phyloP scores from a whole-genome alignment of 208 protist genomes.

The Naegleria fowleri region DNA sequence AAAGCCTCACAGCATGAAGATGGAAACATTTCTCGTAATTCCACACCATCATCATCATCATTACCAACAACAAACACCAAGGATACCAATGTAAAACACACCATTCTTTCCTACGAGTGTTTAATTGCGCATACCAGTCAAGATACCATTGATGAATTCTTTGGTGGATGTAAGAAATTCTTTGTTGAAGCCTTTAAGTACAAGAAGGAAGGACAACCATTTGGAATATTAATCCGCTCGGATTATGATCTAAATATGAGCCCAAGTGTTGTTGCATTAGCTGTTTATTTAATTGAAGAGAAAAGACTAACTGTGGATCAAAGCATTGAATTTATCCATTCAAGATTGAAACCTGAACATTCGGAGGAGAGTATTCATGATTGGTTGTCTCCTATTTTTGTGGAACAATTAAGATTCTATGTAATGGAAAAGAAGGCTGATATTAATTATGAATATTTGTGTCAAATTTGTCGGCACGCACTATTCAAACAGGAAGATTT shows the following conservation, averaged over 20 bases:
- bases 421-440: neutral
- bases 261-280: neutral
- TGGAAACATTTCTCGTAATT: no score
- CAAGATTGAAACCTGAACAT: neutral
- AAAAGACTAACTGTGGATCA: neutral
- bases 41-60: no score
- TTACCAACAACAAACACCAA: neutral
- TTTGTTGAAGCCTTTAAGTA: neutral
- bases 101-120: neutral
- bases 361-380: neutral
- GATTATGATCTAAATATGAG: neutral
- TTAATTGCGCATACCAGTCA: neutral
- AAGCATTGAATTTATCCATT: neutral
- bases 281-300: neutral
- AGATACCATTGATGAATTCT: neutral
- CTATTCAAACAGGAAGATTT: neutral
- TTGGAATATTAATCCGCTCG: neutral
- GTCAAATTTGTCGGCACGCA: neutral
- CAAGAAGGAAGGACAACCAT: neutral
- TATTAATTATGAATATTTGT: neutral
- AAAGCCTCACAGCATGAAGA: no score
- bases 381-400: neutral
- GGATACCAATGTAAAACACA: neutral
- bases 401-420: neutral
- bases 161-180: neutral